Evolutionary conservation across 495 filamentous ascomycete species (phyloP).

Genomic region (Neurospora cerealis): DNA sequence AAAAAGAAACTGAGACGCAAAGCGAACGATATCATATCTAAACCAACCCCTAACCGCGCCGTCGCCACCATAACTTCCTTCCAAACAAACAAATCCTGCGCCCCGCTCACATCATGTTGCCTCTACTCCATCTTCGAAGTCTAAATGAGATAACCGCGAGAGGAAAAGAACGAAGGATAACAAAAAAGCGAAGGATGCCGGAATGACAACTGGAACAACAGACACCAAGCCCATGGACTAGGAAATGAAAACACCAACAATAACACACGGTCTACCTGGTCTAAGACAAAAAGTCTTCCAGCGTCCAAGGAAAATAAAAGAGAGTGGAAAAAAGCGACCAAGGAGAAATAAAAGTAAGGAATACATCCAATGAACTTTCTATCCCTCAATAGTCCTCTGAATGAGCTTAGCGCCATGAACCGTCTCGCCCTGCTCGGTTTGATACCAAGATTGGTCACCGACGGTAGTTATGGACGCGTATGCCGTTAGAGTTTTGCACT

Average conservation of each 20-base stretch:
- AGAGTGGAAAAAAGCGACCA: not conserved
- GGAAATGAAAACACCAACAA: not conserved
- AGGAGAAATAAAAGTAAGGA: not conserved
- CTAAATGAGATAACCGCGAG: not conserved
- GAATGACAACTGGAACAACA: not conserved
- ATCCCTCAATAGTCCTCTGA: conserved; percentile 18
- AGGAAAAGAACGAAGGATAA: not conserved
- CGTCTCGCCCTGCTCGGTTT: conserved; percentile 22
- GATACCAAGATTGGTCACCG: conserved; percentile 28
- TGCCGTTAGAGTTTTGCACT: conserved; percentile 25
- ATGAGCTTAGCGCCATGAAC: conserved; percentile 27
- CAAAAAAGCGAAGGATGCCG: not conserved
- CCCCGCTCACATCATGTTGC: not conserved
- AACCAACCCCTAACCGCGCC: not conserved
- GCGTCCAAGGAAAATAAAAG: not conserved
- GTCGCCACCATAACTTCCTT: not conserved
- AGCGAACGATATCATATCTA: not conserved
- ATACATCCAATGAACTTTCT: not conserved
- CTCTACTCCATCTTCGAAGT: not conserved
- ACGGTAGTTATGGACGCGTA: conserved; percentile 31
- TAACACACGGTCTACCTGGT: not conserved
- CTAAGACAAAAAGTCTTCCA: not conserved
- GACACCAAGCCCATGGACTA: not conserved
- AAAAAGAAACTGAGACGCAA: not conserved
- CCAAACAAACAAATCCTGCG: not conserved